Evolutionary conservation across 805 yeast genomes (phyloP).

Genomic region (Barnettozyma vustinii): DNA sequence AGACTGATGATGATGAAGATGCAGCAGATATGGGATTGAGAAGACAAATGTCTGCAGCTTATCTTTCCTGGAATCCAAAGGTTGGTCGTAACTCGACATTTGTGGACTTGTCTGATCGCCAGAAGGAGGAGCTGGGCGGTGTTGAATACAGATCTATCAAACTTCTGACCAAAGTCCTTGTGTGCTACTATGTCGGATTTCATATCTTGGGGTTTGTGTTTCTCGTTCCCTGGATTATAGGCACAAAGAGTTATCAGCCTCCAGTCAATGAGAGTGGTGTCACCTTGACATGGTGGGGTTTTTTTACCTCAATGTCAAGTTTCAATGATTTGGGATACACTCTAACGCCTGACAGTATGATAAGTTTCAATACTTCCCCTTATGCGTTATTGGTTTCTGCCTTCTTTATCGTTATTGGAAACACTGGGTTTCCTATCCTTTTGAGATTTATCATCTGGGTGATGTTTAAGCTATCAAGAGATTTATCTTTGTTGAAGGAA

Average conservation of each 20-base stretch:
- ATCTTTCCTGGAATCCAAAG: slow-evolving; percentile 86
- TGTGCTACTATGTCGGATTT: slow-evolving; percentile 70
- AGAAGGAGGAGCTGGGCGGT: slow-evolving; percentile 94
- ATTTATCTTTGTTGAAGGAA: slow-evolving; percentile 59
- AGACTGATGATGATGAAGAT: slow-evolving; percentile 27
- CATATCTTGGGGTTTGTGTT: slow-evolving; percentile 50
- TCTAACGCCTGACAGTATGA: slow-evolving; percentile 76
- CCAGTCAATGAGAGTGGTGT: slow-evolving; percentile 52
- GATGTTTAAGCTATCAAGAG: slow-evolving; percentile 59
- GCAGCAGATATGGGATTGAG: slow-evolving; percentile 29
- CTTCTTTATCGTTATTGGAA: slow-evolving; percentile 82
- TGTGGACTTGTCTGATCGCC: slow-evolving; percentile 72
- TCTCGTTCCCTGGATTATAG: slow-evolving; percentile 57
- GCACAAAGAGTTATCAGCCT: slow-evolving; percentile 35
- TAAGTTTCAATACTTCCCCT: slow-evolving; percentile 53
- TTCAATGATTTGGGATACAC: slow-evolving; percentile 87
- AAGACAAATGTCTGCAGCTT: slow-evolving; percentile 48
- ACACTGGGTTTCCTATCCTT: slow-evolving; percentile 88
- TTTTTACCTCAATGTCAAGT: slow-evolving; percentile 72
- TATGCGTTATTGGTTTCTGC: slow-evolving; percentile 59
- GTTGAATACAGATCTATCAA: slow-evolving; percentile 92
- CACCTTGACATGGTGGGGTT: slow-evolving; percentile 88
- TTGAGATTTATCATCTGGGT: slow-evolving; percentile 82
- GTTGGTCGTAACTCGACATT: slow-evolving; percentile 92
- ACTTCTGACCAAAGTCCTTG: slow-evolving; percentile 59